Percentiles rank a stretch among this genome's conserved stretches.
Evolutionary conservation across 108 stramenopile genomes (phyloP).

Genomic region (Seminavis robusta): DNA sequence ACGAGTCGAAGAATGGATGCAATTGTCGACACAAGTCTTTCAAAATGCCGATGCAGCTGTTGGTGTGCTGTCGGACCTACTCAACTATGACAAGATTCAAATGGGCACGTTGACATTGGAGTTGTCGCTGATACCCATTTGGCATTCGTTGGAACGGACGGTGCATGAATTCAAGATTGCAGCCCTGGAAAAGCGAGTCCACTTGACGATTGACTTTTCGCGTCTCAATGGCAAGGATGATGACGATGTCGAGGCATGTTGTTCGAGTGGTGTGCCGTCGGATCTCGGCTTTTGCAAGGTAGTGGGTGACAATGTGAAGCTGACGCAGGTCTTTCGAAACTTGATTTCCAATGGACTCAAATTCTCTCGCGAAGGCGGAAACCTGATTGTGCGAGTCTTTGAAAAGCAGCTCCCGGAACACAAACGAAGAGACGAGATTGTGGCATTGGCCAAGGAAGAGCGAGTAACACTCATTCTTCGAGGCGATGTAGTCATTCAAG

Average conservation of each 20-base stretch:
- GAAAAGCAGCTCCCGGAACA: not conserved
- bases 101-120: constrained; percentile 25
- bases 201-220: not conserved
- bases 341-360: constrained; percentile 61
- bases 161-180: constrained; percentile 24
- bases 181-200: constrained; percentile 19
- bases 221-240: no score
- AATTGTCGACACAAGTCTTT: constrained; percentile 15
- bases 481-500: constrained; percentile 3
- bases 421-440: not conserved
- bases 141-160: constrained; percentile 8
- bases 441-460: not conserved
- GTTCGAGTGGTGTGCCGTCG: not conserved
- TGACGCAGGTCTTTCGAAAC: constrained; percentile 47
- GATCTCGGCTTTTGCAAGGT: constrained; percentile 10
- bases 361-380: constrained; percentile 30
- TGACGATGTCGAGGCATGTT: no score
- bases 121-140: constrained; percentile 14
- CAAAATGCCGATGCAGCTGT: constrained; percentile 33
- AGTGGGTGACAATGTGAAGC: constrained; percentile 37
- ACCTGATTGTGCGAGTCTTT: constrained; percentile 4
- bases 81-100: constrained; percentile 48
- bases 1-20: constrained; percentile 1
- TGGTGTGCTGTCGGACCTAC: constrained; percentile 37
- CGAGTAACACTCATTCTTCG: not conserved